A percentile compares a stretch with the other conserved stretches of the same genome.
phyloP scores from a whole-genome alignment of 2,329 filamentous ascomycete species.

The Furcasterigmium sp. region DNA sequence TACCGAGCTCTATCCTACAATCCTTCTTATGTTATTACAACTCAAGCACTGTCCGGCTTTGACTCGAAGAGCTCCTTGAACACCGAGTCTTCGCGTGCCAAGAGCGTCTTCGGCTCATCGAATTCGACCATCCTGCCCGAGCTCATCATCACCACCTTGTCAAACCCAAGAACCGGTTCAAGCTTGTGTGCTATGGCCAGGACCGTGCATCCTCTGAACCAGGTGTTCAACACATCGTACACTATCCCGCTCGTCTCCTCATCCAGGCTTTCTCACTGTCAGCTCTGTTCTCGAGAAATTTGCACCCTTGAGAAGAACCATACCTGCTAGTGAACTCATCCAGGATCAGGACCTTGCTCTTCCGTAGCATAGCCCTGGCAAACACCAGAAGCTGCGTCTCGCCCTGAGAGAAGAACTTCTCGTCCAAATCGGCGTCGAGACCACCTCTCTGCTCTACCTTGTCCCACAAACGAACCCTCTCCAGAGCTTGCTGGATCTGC shows the following conservation, averaged over 20 bases:
- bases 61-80: conserved; percentile 7
- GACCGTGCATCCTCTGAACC: conserved; percentile 38
- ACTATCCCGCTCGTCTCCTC: conserved; percentile 10
- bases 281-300: not conserved
- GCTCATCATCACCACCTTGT: conserved; percentile 46
- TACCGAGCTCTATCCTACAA: no score
- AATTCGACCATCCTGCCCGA: conserved; percentile 39
- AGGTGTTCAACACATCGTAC: conserved; percentile 8
- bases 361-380: conserved; percentile 36
- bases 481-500: conserved; percentile 35
- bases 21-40: no score
- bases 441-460: conserved; percentile 30
- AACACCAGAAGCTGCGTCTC: conserved; percentile 44
- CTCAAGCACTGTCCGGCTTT: no score
- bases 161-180: conserved; percentile 38
- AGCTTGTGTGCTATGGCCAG: conserved; percentile 22
- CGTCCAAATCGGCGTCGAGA: conserved; percentile 24
- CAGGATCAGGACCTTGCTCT: conserved; percentile 31
- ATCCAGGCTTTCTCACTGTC: conserved; percentile 9
- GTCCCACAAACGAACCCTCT: conserved; percentile 38
- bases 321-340: conserved; percentile 36
- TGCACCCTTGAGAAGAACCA: not conserved
- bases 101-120: conserved; percentile 1
- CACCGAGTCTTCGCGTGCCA: not conserved
- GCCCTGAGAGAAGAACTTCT: conserved; percentile 33